A percentile compares a stretch with the other conserved stretches of the same genome.
Evolutionary conservation across 768 basidiomycete genomes (phyloP).

Genomic region (Phanerochaete carnosa): DNA sequence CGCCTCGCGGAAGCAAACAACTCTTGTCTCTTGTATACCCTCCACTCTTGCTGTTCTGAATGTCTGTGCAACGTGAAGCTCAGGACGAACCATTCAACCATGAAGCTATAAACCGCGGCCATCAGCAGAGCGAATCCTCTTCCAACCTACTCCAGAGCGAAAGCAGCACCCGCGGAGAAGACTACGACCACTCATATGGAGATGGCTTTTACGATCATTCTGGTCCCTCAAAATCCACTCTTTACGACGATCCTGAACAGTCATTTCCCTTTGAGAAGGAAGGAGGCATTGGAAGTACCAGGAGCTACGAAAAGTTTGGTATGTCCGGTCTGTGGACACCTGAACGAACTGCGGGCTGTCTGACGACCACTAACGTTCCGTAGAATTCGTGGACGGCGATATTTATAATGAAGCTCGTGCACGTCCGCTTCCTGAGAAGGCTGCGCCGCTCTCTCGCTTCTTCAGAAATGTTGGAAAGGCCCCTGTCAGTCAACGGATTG

Average conservation of each 20-base stretch:
- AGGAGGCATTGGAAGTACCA: neutral
- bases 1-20: neutral
- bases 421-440: conserved; percentile 36
- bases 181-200: neutral
- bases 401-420: conserved; percentile 33
- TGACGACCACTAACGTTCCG: neutral
- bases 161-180: neutral
- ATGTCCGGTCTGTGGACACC: neutral
- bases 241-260: conserved; percentile 7
- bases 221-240: conserved; percentile 1
- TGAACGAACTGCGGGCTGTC: neutral
- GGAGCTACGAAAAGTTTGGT: conserved; percentile 12
- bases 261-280: neutral
- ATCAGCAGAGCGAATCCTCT: conserved; percentile 8
- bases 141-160: conserved; percentile 9
- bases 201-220: conserved; percentile 8
- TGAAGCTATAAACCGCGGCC: conserved; percentile 5
- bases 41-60: neutral
- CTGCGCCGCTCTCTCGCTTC: conserved; percentile 37
- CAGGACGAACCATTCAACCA: conserved; percentile 16
- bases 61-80: conserved; percentile 2
- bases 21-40: neutral
- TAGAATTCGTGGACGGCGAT: conserved; percentile 59
- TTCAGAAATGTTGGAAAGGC: conserved; percentile 38
- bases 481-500: conserved; percentile 77